Percentiles rank a stretch among this genome's conserved stretches.
Evolutionary conservation across 2,329 filamentous ascomycete genomes (phyloP).

Genomic region (Ophiostoma piceae): DNA sequence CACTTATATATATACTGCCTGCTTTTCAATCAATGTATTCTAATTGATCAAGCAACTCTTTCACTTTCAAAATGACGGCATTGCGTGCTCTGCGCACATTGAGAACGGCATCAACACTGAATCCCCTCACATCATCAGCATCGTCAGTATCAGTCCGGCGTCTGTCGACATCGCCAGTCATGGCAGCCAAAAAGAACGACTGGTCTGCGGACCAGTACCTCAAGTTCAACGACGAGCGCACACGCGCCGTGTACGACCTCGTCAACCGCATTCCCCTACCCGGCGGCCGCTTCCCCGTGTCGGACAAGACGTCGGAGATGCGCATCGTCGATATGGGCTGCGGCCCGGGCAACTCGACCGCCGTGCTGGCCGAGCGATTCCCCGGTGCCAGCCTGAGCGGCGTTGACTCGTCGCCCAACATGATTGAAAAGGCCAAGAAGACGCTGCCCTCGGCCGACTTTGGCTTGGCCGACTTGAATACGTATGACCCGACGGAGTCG

Average conservation of each 20-base stretch:
- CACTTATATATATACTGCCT: background rate
- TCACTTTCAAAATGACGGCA: background rate
- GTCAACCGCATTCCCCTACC: constrained; percentile 42
- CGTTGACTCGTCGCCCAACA: constrained; percentile 51
- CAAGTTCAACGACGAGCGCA: constrained; percentile 50
- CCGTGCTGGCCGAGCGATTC: constrained; percentile 44
- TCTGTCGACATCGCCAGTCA: background rate
- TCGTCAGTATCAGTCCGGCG: background rate
- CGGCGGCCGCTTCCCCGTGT: constrained; percentile 24
- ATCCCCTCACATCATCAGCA: background rate
- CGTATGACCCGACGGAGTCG: constrained; percentile 34
- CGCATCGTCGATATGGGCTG: constrained; percentile 55
- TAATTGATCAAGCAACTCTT: background rate
- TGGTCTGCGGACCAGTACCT: constrained; percentile 56
- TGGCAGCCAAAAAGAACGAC: constrained; percentile 31
- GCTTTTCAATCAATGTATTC: background rate
- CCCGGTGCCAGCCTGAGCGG: constrained; percentile 45
- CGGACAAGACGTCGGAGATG: constrained; percentile 30
- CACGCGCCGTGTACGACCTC: constrained; percentile 49
- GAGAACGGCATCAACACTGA: background rate
- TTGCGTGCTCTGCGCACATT: background rate
- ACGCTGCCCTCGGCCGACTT: constrained; percentile 43
- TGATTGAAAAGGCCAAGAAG: constrained; percentile 46
- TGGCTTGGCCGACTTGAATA: constrained; percentile 41
- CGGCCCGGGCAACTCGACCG: constrained; percentile 55